Base-by-base conservation (phyloP, 1,139 yeast genomes). In the Protomyces inouyei region DNA sequence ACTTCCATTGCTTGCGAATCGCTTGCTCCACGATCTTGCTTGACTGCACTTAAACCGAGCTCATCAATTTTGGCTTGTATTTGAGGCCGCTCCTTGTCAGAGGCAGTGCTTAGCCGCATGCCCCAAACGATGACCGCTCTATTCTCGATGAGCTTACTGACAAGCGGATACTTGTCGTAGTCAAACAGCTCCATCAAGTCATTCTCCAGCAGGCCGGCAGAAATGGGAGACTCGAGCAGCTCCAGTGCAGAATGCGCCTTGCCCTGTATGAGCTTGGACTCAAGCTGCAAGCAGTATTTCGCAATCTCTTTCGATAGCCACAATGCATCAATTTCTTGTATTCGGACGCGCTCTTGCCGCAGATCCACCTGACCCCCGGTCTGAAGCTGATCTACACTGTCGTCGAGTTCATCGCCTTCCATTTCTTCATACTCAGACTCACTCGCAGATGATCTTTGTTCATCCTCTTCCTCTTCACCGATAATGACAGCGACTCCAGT, bases 41-140 rank as follows among this genome's bases (percentile, higher is more conserved):
- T 66, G 3, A 69, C 71, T 8, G 68, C 68, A 1, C 64, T 69
- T 10, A 74, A 74, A 14, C 68, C 67, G 3, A 76, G 67, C 59
- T 75, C 77, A 18, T 67, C 65, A 73, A 82, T 77, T 23, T 73
- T 71, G 0, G 70, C 65, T 10, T 76, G 64, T 1, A 83, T 63
- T 0, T 64, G 55, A 9, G 73, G 73, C 35, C 77, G 73, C 4
- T 76, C 77, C 0, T 72, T 73, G 5, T 77, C 79, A 14, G 73
- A 76, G 1, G 80, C 79, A 51, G 74, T 74, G 2, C 80, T 74
- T 46, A 82, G 73, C 64, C 76, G 77, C 0, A 82, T 76, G 46
- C 85, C 83, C 82, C 85, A 87, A 1, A 81, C 82, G 4, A 87
- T 75, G 57, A 77, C 74, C 70, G 79, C 76, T 65, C 87, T 73